Base-by-base conservation (phyloP, 495 filamentous ascomycete genomes). In the Neurospora sp. region DNA sequence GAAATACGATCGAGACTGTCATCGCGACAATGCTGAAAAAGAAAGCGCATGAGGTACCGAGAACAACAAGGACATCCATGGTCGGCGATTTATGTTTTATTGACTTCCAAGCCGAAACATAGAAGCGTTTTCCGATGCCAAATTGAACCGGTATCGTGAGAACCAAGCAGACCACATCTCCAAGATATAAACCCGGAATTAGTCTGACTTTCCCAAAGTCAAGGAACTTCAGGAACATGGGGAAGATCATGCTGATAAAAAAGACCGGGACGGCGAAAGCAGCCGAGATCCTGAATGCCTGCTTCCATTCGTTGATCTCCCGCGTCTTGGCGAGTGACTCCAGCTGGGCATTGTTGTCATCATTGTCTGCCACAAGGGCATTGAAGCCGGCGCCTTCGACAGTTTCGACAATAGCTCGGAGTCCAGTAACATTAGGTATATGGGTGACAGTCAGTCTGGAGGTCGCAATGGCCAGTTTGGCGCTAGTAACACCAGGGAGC, bases 21-120 rank as follows among this genome's bases (percentile, higher is more conserved):
- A 99, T 98, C 12, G 94, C 91, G 53, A 92, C 89, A 74, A 93
- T 82, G 79, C 95, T 98, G 83, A 98, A 99, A 81, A 98, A 97
- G 85, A 98, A 99, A 3, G 96, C 96, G n/a, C 94, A 91, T 0
- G 94, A 97, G 20, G 96, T 99, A 12, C 96, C 96, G 5, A 98
- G 81, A 69, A 96, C 92, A 44, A 99, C 94, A 5, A 99, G 85
- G 2, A 99, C 95, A 78, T 99, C 96, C 96, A 99, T 99, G 1
- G 96, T 98, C 2, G 96, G 94, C 3, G 93, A 91, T 11, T 90
- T 87, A 79, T 99, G 96, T 76, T 90, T 91, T 69, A 99, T 79
- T 1, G 93, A 96, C 77, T 94, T 97, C 79, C 86, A 98, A n/a
- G 94, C 94, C 20, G 92, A 93, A 44, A 91, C 78, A 79, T 98